Evolutionary conservation across 202 grass and related monocot species (phyloP), one percentile per base, ranked within the genome.

Genomic region (Sporobolus alterniflorus): DNA sequence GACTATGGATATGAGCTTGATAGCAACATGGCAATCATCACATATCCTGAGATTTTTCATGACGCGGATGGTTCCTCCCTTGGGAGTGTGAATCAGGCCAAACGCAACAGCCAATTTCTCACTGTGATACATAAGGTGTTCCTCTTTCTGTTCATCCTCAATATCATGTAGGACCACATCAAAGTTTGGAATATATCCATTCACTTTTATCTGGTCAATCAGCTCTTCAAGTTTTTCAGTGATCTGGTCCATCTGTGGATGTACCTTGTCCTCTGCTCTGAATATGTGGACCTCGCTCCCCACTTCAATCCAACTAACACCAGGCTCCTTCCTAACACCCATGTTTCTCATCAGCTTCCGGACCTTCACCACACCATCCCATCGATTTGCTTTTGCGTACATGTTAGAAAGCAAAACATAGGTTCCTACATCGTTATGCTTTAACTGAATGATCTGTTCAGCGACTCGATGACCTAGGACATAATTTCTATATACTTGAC

Each of bases 1-100:
- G 43, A 87, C 72, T 64, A 80, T 3, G 36, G 94, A 96, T 73
- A 93, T 87, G 77, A 91, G 84, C 60, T 91, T 93, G 34, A 91
- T 72, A 64, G 85, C 90, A 84, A 87, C 83, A 86, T 96, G 93
- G 30, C 93, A 91, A 89, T 96, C 90, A 76, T 93, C 90, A 59
- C 90, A 96, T 76, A 91, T 96, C 68, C 90, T 87, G 34, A 93
- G 68, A 56, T 96, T 93, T 88, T 93, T 93, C 93, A 96, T 93
- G 16, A 91, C 74, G 64, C 31, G 78, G 48, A 96, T 91, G 22
- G 86, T 76, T 72, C 41, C 80, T 61, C 73, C 90, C 36, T 65
- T 71, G n/a, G 93, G 93, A 12, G 64, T 85, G 49, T 52, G 65
- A 39, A 96, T 76, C 54, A 96, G 76, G 28, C 88, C 88, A 22